Evolutionary conservation across 2,329 filamentous ascomycete species (phyloP).

Genomic region (Ceratocystis ficicola): DNA sequence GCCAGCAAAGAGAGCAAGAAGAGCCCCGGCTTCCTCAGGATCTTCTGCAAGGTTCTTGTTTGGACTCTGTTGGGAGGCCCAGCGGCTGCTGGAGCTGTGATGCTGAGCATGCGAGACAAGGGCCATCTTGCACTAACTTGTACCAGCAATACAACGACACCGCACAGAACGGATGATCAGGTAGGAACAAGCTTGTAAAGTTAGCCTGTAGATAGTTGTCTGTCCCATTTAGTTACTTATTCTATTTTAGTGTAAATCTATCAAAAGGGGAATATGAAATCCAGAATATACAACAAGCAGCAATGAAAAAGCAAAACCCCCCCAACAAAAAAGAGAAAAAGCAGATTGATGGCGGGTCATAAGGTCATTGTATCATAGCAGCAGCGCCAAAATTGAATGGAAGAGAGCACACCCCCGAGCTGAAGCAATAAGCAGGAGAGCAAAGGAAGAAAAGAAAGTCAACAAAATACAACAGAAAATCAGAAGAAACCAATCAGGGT

Average conservation of each 20-base stretch:
- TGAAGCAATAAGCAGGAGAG: neutral
- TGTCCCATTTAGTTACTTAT: neutral
- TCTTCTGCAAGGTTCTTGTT: neutral
- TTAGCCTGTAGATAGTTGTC: neutral
- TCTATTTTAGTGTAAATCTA: slow-evolving; percentile 6
- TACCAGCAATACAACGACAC: neutral
- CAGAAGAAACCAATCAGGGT: too few species aligned
- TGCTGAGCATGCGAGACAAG: slow-evolving; percentile 5
- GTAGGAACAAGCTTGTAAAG: too few species aligned
- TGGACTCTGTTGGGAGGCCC: slow-evolving; percentile 11
- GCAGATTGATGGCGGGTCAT: neutral
- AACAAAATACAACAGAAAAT: neutral
- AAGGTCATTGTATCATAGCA: neutral
- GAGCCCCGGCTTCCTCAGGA: neutral
- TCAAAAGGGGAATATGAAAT: neutral
- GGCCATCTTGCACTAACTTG: neutral
- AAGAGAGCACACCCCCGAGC: neutral
- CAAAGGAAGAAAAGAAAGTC: neutral
- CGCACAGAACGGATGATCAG: neutral
- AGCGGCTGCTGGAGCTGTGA: slow-evolving; percentile 7
- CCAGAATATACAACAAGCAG: neutral
- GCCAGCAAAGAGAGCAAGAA: neutral
- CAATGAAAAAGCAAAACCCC: neutral
- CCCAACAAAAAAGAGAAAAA: neutral
- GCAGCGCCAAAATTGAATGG: neutral